Evolutionary conservation across 306 rosid species (phyloP).

Genomic region (Casuarina cunninghamiana): DNA sequence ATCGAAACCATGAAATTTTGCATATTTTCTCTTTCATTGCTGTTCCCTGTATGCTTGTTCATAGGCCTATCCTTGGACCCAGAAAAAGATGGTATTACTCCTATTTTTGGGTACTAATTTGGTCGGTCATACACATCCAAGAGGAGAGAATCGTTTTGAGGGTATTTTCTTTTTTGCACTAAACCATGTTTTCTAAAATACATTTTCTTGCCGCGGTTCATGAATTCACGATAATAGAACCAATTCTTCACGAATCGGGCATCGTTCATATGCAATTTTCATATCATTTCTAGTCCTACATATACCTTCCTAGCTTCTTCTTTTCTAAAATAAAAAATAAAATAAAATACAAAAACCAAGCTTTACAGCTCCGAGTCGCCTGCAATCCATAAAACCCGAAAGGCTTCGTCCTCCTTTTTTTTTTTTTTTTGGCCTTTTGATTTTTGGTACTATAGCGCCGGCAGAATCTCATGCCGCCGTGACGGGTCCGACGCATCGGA

Average conservation of each 20-base stretch:
- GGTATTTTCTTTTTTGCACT: no score
- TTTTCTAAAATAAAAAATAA: not conserved
- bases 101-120: no score
- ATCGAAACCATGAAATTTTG: no score
- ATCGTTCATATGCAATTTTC: not conserved
- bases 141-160: no score
- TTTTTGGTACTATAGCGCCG: conserved; percentile 48
- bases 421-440: not conserved
- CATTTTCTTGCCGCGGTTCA: no score
- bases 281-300: conserved; percentile 25
- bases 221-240: not conserved
- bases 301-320: not conserved
- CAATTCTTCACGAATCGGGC: not conserved
- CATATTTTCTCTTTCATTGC: no score
- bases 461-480: conserved; percentile 67
- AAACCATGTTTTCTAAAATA: not conserved
- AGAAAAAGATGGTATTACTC: no score
- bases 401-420: not conserved
- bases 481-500: conserved; percentile 48
- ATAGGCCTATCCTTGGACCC: no score
- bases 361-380: conserved; percentile 37
- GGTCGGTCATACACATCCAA: no score
- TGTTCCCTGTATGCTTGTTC: no score
- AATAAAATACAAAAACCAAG: not conserved
- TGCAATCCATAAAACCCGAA: conserved; percentile 13